Evolutionary conservation across 2,329 filamentous ascomycete species (phyloP), one percentile per base, ranked within the genome.

Genomic region (Colletotrichum sansevieriae): DNA sequence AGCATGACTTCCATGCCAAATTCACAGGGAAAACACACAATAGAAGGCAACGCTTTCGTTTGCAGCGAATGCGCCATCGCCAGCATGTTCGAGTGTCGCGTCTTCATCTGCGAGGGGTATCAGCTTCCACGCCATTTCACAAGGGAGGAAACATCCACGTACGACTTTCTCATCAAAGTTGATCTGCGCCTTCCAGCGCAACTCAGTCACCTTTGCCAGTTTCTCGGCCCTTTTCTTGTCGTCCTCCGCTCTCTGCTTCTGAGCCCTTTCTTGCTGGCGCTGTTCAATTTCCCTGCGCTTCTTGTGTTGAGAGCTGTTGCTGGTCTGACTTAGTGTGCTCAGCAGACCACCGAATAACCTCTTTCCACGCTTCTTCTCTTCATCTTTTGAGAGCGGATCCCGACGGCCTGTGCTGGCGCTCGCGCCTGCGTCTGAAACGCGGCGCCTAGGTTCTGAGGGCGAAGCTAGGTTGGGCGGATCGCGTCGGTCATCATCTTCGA

Each of bases 291-390:
- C 94, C 70, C 87, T 87, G 65, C 92, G 90, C 74, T 88, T 90
- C 80, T 87, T 91, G 80, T 91, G 89, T 83, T 84, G 88, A 72
- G 82, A 85, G 82, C 77, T 84, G 73, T 84, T 87, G 76, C 86
- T 86, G 74, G 87, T 90, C 80, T 95, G 92, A 78, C 91, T 94
- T 69, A 97, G 85, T 43, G 92, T 93, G 77, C 87, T 92, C 68
- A 96, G 83, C 65, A 97, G 82, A 41, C 91, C 92, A 70, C 95
- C 95, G 76, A 98, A 98, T 70, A 98, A 84, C 61, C 95, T 88
- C 79, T 92, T 91, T 22, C 93, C 92, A 43, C 95, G 91, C 77
- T 92, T 94, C 78, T 91, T 93, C 77, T 98, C 95, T 75, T 97
- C 92, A 65, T 90, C 70, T 46, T 47, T 72, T 15, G 68, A 69